Percentiles rank a stretch among this genome's conserved stretches.
Conservation (phyloP, 176 grass and related monocot species). For the Oryza officinalis region DNA sequence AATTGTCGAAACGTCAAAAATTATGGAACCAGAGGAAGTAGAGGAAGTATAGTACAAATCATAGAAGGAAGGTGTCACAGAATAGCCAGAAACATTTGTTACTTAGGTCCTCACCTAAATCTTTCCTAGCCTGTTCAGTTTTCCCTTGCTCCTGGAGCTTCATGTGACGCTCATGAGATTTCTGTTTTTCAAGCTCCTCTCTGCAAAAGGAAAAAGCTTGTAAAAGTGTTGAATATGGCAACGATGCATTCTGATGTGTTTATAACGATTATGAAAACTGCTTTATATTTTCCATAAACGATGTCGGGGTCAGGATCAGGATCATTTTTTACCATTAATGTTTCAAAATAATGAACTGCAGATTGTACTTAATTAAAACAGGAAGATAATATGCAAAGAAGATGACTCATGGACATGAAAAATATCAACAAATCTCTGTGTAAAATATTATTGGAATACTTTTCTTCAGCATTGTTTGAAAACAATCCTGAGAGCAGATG, state of each 20-base stretch:
- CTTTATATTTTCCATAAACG: neutral
- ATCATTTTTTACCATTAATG: neutral
- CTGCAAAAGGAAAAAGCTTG: conserved; percentile 22
- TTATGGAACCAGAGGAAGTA: too few relatives aligned
- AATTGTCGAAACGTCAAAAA: too few relatives aligned
- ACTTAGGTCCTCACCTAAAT: conserved; percentile 63
- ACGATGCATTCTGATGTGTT: neutral
- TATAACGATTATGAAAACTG: neutral
- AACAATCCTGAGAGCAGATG: conserved; percentile 7
- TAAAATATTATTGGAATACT: neutral
- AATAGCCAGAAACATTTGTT: neutral
- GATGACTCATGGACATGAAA: neutral
- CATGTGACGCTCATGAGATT: conserved; percentile 73
- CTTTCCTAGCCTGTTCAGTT: conserved; percentile 88
- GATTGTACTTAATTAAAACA: neutral
- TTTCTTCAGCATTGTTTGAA: neutral
- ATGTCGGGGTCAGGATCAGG: neutral
- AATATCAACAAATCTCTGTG: neutral
- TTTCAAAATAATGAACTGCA: neutral
- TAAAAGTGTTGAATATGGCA: conserved; percentile 1
- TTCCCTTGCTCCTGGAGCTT: conserved; percentile 90
- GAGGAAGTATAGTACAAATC: neutral
- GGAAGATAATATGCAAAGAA: neutral
- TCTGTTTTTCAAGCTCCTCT: conserved; percentile 88
- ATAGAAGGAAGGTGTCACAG: neutral